These are phyloP conservation scores for Cephaloascus fragrans DNA, from an alignment of 805 yeast genomes.

Conservation along the genomic window DNA sequence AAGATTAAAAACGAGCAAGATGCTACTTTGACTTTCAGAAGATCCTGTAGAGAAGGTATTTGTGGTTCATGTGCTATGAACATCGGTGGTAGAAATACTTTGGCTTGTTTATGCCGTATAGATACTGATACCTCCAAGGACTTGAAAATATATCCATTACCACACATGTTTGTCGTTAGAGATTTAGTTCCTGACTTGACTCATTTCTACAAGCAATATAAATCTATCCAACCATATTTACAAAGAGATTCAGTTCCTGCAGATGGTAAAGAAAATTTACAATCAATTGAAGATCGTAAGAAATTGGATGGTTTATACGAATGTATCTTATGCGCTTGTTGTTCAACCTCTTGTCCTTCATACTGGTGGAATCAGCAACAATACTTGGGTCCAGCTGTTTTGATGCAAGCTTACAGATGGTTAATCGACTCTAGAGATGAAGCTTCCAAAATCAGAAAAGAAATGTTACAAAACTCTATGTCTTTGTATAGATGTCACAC, in stretches of 20 bases:
- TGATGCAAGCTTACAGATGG: constrained; percentile 99
- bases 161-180: constrained; percentile 96
- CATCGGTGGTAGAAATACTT: constrained; percentile 94
- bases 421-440: constrained; percentile 94
- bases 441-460: constrained; percentile 72
- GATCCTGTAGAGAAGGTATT: constrained; percentile 98
- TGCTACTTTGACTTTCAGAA: constrained; percentile 88
- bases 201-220: constrained; percentile 95
- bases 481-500: constrained; percentile 98
- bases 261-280: constrained; percentile 90
- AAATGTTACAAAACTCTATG: constrained; percentile 93
- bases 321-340: constrained; percentile 97
- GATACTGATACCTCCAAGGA: constrained; percentile 70
- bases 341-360: constrained; percentile 97
- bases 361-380: constrained; percentile 99
- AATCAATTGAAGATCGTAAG: constrained; percentile 85
- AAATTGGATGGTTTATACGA: constrained; percentile 96
- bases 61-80: constrained; percentile 99
- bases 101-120: constrained; percentile 93
- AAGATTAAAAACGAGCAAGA: constrained; percentile 97
- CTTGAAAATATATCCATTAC: constrained; percentile 88
- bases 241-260: constrained; percentile 74
- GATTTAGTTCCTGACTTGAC: constrained; percentile 98
- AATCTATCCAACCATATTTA: constrained; percentile 93
- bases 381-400: constrained; percentile 96